phyloP scores from a whole-genome alignment of 1,139 yeast genomes.

The Magnusiomyces fungicola region DNA sequence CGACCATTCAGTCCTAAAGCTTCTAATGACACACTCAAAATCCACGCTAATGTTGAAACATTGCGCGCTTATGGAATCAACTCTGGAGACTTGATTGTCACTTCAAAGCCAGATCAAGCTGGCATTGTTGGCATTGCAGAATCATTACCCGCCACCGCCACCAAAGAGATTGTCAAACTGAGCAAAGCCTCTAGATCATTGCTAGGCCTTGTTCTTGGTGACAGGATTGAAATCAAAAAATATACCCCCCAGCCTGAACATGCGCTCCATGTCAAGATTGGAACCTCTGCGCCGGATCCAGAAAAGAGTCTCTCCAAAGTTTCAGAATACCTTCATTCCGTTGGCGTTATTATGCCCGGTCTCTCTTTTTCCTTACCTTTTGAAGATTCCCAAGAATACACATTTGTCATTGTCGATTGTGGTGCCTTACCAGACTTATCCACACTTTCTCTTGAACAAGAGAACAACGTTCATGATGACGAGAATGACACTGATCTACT shows the following conservation, averaged over 20 bases:
- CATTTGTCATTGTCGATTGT: neutral
- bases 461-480: no score
- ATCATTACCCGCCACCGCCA: slow-evolving; percentile 4
- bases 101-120: slow-evolving; percentile 12
- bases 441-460: slow-evolving; percentile 16
- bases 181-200: slow-evolving; percentile 37
- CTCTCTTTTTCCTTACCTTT: no score
- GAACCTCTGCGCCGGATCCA: slow-evolving; percentile 18
- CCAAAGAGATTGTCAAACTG: slow-evolving; percentile 4
- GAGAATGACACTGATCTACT: slow-evolving; percentile 8
- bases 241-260: slow-evolving; percentile 44
- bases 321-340: neutral
- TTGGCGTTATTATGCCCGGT: no score
- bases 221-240: slow-evolving; percentile 49
- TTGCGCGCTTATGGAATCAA: slow-evolving; percentile 8
- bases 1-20: slow-evolving; percentile 18
- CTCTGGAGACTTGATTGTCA: slow-evolving; percentile 8
- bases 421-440: slow-evolving; percentile 25
- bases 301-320: neutral
- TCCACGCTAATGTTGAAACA: slow-evolving; percentile 11
- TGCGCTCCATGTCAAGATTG: slow-evolving; percentile 34
- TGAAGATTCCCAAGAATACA: neutral
- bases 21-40: slow-evolving; percentile 24
- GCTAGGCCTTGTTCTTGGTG: slow-evolving; percentile 63
- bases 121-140: slow-evolving; percentile 13